Conservation (phyloP, 2,329 filamentous ascomycete genomes). For the Helotiales sp. region DNA sequence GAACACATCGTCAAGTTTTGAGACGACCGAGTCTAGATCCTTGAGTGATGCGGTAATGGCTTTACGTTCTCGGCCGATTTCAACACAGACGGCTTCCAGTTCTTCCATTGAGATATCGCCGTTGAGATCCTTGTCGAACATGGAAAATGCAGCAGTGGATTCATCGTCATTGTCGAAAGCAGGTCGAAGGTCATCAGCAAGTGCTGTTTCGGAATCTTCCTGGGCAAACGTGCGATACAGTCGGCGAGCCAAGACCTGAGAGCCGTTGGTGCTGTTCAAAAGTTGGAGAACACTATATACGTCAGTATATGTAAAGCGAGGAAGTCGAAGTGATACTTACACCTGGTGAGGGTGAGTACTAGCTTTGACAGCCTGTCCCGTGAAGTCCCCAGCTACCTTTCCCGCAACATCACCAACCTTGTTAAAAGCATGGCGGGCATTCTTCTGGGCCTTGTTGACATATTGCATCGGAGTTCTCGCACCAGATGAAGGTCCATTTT, state of each 20-base stretch:
- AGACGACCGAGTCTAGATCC: conserved; percentile 91
- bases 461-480: conserved; percentile 71
- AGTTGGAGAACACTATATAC: conserved; percentile 67
- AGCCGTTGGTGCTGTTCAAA: conserved; percentile 71
- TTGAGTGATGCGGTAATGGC: conserved; percentile 94
- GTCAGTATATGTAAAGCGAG: conserved; percentile 24
- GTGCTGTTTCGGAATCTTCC: conserved; percentile 76
- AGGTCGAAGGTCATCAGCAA: conserved; percentile 75
- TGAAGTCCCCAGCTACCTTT: conserved; percentile 89
- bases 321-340: conserved; percentile 26
- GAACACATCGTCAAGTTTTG: conserved; percentile 87
- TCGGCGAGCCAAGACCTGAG: conserved; percentile 84
- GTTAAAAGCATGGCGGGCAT: conserved; percentile 74
- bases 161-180: conserved; percentile 86
- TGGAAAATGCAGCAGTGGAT: conserved; percentile 83
- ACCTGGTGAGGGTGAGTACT: conserved; percentile 85
- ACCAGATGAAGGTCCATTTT: conserved; percentile 49
- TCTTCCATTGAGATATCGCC: conserved; percentile 97
- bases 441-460: conserved; percentile 71
- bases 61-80: conserved; percentile 93
- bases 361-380: conserved; percentile 70
- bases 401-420: conserved; percentile 87
- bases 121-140: conserved; percentile 97
- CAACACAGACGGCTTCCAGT: conserved; percentile 88
- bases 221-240: conserved; percentile 84